Conservation (phyloP, 2,329 filamentous ascomycete genomes). For the Thermothelomyces thermophilus region DNA sequence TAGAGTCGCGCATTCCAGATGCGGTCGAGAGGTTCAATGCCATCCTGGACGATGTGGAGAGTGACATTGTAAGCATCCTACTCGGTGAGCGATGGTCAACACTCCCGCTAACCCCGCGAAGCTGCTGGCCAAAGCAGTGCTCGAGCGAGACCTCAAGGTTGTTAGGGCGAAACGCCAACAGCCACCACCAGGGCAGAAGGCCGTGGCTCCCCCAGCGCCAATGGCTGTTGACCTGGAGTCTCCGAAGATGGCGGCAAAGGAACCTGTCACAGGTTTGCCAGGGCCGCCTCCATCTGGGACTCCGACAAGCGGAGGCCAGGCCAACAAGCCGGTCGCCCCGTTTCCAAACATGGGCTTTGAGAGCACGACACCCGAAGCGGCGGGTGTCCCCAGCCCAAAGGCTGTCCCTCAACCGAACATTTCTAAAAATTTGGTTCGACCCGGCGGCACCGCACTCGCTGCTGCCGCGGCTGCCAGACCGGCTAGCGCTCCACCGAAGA, state of each 20-base stretch:
- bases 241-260: constrained; percentile 12
- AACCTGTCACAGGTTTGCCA: neutral
- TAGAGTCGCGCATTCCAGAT: constrained; percentile 11
- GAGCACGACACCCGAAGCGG: constrained; percentile 24
- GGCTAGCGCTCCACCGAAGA: constrained; percentile 22
- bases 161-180: constrained; percentile 29
- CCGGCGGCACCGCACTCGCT: constrained; percentile 20
- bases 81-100: constrained; percentile 6
- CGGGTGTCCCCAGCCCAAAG: constrained; percentile 18
- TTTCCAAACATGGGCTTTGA: constrained; percentile 53
- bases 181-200: constrained; percentile 13
- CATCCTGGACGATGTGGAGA: constrained; percentile 16
- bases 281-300: constrained; percentile 24
- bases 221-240: constrained; percentile 23
- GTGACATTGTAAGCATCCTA: constrained; percentile 16
- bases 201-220: constrained; percentile 18
- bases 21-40: constrained; percentile 14
- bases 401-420: constrained; percentile 16
- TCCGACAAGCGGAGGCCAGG: constrained; percentile 19
- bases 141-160: constrained; percentile 48
- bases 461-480: constrained; percentile 17
- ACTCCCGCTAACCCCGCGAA: constrained; percentile 21
- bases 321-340: constrained; percentile 43
- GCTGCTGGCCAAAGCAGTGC: constrained; percentile 48
- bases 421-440: constrained; percentile 18